Evolutionary conservation across 2,329 filamentous ascomycete genomes (phyloP).

Genomic region (Phaeosphaeria sp.): DNA sequence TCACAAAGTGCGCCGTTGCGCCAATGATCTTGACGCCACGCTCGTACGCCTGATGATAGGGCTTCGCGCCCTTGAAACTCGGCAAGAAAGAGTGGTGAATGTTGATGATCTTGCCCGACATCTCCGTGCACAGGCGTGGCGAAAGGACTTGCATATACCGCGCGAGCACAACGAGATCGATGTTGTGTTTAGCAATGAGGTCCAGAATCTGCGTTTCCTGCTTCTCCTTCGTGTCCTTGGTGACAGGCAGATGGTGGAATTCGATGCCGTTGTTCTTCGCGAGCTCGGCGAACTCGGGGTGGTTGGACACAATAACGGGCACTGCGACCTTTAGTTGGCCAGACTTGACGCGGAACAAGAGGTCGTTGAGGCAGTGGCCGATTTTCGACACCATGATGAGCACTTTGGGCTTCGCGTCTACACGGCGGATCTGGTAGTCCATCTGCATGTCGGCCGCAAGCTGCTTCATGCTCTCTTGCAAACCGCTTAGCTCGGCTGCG

Average conservation of each 20-base stretch:
- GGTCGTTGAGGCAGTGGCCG: slow-evolving; percentile 83
- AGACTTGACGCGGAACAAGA: slow-evolving; percentile 79
- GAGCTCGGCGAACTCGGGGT: slow-evolving; percentile 73
- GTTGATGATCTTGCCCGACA: slow-evolving; percentile 89
- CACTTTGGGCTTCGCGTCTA: slow-evolving; percentile 73
- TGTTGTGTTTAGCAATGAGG: slow-evolving; percentile 69
- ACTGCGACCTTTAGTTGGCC: slow-evolving; percentile 77
- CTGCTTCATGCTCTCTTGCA: slow-evolving; percentile 64
- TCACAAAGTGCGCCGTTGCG: slow-evolving; percentile 85
- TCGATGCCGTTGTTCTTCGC: slow-evolving; percentile 76
- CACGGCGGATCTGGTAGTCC: slow-evolving; percentile 74
- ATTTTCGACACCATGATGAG: slow-evolving; percentile 92
- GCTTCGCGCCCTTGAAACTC: slow-evolving; percentile 86
- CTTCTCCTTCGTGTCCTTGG: slow-evolving; percentile 74
- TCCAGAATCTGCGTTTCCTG: slow-evolving; percentile 77
- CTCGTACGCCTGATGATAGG: slow-evolving; percentile 87
- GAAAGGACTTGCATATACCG: slow-evolving; percentile 89
- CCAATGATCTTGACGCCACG: slow-evolving; percentile 89
- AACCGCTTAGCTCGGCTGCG: slow-evolving; percentile 50
- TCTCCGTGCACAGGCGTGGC: slow-evolving; percentile 74
- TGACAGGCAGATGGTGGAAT: slow-evolving; percentile 83
- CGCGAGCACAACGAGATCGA: slow-evolving; percentile 81
- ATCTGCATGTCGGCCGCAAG: slow-evolving; percentile 71
- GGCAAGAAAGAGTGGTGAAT: slow-evolving; percentile 90
- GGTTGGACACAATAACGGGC: slow-evolving; percentile 82